Conservation (phyloP, 2,329 filamentous ascomycete species). For the Hypoxylon sp. region DNA sequence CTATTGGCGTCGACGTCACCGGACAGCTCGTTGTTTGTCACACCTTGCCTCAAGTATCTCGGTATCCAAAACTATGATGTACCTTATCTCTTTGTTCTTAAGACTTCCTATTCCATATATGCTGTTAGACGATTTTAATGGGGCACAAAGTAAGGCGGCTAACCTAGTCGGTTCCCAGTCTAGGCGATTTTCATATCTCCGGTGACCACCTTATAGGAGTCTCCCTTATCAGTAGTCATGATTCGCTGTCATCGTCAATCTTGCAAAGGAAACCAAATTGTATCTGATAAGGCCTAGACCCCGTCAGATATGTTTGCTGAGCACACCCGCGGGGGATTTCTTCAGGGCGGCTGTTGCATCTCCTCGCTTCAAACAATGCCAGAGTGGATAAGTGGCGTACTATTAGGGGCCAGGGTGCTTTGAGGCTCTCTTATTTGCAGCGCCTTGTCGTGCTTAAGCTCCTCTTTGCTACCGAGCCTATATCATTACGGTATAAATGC, state of each 20-base stretch:
- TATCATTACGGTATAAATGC: constrained; percentile 37
- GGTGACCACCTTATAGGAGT: constrained; percentile 36
- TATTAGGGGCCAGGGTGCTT: constrained; percentile 16
- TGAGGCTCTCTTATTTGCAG: constrained; percentile 29
- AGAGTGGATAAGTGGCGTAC: constrained; percentile 20
- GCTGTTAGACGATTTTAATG: constrained; percentile 30
- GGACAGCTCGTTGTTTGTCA: constrained; percentile 9
- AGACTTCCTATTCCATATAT: constrained; percentile 28
- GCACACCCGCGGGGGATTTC: constrained; percentile 46
- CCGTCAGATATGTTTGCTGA: constrained; percentile 19
- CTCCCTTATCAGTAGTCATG: constrained; percentile 48
- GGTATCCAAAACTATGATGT: constrained; percentile 19
- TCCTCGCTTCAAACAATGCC: constrained; percentile 40
- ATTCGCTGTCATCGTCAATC: constrained; percentile 47
- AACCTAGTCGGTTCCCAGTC: constrained; percentile 32
- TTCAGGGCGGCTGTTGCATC: constrained; percentile 39
- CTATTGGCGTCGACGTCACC: constrained; percentile 29
- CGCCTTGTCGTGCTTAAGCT: constrained; percentile 25
- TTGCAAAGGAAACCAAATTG: constrained; percentile 43
- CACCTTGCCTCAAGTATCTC: constrained; percentile 14
- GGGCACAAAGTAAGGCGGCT: constrained; percentile 33
- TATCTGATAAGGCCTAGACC: constrained; percentile 47
- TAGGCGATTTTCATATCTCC: constrained; percentile 52
- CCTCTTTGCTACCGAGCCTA: constrained; percentile 18
- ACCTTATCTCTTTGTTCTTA: constrained; percentile 22